Base-by-base conservation (phyloP, 163 green algal species). In the Coccomyxa subellipsoidea region DNA sequence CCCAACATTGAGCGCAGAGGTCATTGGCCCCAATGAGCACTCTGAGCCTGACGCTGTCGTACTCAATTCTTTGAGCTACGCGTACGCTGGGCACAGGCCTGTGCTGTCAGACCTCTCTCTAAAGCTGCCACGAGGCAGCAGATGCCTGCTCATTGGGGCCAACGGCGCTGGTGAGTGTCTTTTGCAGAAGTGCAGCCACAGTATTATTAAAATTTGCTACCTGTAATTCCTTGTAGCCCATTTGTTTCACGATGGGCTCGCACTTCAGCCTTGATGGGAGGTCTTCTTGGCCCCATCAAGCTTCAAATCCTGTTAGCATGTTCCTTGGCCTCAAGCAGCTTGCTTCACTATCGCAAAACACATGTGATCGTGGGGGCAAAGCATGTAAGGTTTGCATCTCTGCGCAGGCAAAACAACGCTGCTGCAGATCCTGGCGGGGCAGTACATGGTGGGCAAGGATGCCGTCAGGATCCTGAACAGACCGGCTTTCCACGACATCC, bases 371-470 rank as follows among this genome's bases (percentile, higher is more conserved):
- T 1, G 6, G 29, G 39, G 35, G 12, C 66, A 7, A 25, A 80
- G 10, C 40, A n/a, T n/a, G n/a, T n/a, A n/a, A 15, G 18, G 0
- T 38, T 71, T 15, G 40, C 53, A 25, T 15, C 54, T n/a, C 23
- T 21, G 9, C 87, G 79, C 90, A 84, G 96, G 97, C 80, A 99
- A 99, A 87, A 98, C 95, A 0, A 98, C 97, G 1, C 85, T 99
- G 69, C 90, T 99, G 66, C 91, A 97, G 78, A 82, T 99, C n/a
- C 80, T 98, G 79, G 96, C 91, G 9, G 96, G 96, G 32, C 96
- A 98, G 79, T 95, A 98, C 89, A 97, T 99, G 96, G 94, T 99
- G 1, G 84, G 73, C 0, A 72, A 90, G 53, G 91, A 95, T 36
- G 82, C 82, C 0, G 91, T 99, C 0, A 85, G 85, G 4, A 90